These are phyloP conservation scores for Henckelia pumila DNA, from an alignment of 257 asterid genomes.

Conservation along the genomic window DNA sequence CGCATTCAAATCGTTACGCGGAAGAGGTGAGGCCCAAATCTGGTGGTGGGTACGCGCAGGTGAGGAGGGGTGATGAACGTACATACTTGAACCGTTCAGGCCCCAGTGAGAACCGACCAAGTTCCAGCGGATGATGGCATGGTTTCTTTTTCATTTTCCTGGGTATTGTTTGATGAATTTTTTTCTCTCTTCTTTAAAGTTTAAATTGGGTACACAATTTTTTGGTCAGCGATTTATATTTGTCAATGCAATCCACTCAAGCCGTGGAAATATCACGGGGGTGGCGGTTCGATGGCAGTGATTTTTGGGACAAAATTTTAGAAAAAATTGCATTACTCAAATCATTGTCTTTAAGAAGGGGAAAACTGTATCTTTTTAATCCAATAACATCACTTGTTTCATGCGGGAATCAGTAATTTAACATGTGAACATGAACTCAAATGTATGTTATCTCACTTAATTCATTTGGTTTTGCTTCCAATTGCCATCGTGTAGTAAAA, in stretches of 20 bases:
- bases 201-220: neutral
- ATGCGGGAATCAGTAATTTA: neutral
- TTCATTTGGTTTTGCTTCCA: slow-evolving; percentile 16
- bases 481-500: neutral
- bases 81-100: slow-evolving; percentile 50
- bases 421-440: neutral
- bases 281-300: neutral
- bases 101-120: slow-evolving; percentile 55
- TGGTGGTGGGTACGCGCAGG: slow-evolving; percentile 62
- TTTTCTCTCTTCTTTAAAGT: neutral
- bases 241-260: too few relatives aligned
- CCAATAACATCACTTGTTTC: neutral
- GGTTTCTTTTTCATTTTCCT: neutral
- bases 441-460: neutral
- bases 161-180: neutral
- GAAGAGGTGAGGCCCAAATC: slow-evolving; percentile 68
- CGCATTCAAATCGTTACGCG: slow-evolving; percentile 28
- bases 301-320: too few relatives aligned
- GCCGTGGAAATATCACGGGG: neutral
- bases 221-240: neutral
- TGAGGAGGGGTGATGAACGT: slow-evolving; percentile 44
- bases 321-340: neutral
- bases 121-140: slow-evolving; percentile 67
- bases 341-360: neutral
- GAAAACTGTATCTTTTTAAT: neutral